Base-by-base conservation (phyloP, 2,329 filamentous ascomycete species). In the Grosmannia huntii region DNA sequence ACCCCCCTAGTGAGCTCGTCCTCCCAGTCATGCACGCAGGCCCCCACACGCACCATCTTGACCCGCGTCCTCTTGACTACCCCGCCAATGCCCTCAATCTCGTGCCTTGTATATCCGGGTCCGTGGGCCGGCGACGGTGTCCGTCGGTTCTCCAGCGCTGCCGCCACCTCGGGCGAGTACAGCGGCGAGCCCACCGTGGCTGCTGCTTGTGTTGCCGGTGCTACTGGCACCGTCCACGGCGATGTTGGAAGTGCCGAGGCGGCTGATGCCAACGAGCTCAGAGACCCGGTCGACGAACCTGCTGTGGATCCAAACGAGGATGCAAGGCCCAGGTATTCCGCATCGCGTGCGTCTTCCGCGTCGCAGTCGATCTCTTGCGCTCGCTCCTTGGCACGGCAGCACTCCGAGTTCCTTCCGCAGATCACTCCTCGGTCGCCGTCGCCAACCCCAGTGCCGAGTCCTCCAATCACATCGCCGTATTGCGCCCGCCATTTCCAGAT, bases 401-500 rank as follows among this genome's bases (percentile, higher is more conserved):
- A 97, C 41, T 76, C 70, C n/a, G 75, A 73, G 48, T 85, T 86
- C n/a, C 89, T 83, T 0, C 90, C 91, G 68, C 91, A 97, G 62
- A 89, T 84, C 16, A 96, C 90, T 33, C 90, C 91, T 65, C 92
- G 86, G 66, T 90, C 85, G 36, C 90, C 90, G 65, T 95, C 89
- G 50, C 90, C 90, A 33, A 95, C 89, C 5, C 91, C 91, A 0
- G 88, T 91, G 27, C 90, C 90, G 0, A 95, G 77, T 2, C 89
- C 89, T 23, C 84, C 85, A 3, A 91, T 86, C 0, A 89, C 84
- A 63, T 89, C 87, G 19, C 85, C 86, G 69, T 96, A 96, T 27
- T 89, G 83, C 48, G 83, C 89, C 55, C 91, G 85, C 91, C 91
- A 96, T 61, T 83, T 87, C 90, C 91, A 96, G 57, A 91, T 89